Percentiles rank a stretch among this genome's conserved stretches.
Conservation (phyloP, 176 grass and related monocot genomes). For the Hsuehochloa calcarea region DNA sequence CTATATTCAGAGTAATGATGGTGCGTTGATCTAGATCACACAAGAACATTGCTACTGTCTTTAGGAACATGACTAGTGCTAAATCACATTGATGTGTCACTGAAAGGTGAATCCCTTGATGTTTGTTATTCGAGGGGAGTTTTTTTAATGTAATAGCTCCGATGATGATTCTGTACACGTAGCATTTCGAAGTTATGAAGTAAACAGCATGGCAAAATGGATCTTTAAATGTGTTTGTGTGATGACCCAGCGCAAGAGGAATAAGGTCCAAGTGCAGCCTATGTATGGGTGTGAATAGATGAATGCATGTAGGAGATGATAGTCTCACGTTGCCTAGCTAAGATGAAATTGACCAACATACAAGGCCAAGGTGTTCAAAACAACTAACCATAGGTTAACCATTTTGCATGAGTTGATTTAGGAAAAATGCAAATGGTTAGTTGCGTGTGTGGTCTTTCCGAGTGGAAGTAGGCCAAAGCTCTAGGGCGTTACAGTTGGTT, state of each 20-base stretch:
- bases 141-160: not conserved
- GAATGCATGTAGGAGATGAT: no score
- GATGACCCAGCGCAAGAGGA: no score
- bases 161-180: not conserved
- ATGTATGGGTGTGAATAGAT: no score
- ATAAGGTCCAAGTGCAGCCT: no score
- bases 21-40: not conserved
- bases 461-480: no score
- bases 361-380: no score
- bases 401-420: no score
- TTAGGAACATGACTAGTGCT: not conserved
- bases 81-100: not conserved
- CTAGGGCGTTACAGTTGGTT: not conserved
- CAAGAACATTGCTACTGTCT: not conserved
- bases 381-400: no score
- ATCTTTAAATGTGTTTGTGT: slow-evolving; percentile 20
- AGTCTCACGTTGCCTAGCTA: no score
- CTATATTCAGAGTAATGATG: slow-evolving; percentile 8
- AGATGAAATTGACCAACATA: no score
- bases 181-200: not conserved
- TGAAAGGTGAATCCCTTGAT: not conserved
- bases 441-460: no score
- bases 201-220: not conserved
- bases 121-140: not conserved
- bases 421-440: no score